phyloP scores from a whole-genome alignment of 805 yeast species.

The Candida ovalis region DNA sequence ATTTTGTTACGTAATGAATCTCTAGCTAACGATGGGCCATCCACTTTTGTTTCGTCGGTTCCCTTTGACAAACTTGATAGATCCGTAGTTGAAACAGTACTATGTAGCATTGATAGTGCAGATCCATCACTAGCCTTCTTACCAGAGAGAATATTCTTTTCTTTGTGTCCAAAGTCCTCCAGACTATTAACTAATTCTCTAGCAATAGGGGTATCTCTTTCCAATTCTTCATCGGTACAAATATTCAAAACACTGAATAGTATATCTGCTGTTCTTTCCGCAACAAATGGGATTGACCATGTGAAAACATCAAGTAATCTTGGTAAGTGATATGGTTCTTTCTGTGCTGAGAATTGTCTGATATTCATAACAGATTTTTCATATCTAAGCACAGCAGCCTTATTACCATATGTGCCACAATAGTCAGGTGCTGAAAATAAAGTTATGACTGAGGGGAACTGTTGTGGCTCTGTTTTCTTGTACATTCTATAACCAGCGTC shows the following conservation, averaged over 20 bases:
- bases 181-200: constrained; percentile 35
- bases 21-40: constrained; percentile 26
- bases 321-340: constrained; percentile 97
- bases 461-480: constrained; percentile 74
- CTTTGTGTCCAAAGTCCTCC: constrained; percentile 17
- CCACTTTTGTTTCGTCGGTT: constrained; percentile 16
- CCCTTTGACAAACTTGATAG: constrained; percentile 23
- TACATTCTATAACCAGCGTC: constrained; percentile 97
- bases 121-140: background rate
- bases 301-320: constrained; percentile 96
- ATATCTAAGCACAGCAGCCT: constrained; percentile 91
- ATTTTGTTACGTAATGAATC: constrained; percentile 74
- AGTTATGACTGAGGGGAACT: constrained; percentile 71
- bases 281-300: constrained; percentile 97
- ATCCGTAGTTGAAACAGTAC: constrained; percentile 4
- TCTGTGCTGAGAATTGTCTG: constrained; percentile 86
- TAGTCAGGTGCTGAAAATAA: background rate
- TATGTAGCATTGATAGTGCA: background rate
- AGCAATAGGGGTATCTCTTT: constrained; percentile 60
- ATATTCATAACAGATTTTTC: constrained; percentile 92
- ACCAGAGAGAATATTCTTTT: background rate
- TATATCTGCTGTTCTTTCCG: constrained; percentile 94
- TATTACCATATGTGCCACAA: constrained; percentile 23
- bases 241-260: constrained; percentile 83
- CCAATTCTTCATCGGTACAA: constrained; percentile 93